Percentiles rank a stretch among this genome's conserved stretches.
These are phyloP conservation scores for Debaryomyces nepalensis DNA, from an alignment of 1,139 yeast genomes.

Conservation along the genomic window DNA sequence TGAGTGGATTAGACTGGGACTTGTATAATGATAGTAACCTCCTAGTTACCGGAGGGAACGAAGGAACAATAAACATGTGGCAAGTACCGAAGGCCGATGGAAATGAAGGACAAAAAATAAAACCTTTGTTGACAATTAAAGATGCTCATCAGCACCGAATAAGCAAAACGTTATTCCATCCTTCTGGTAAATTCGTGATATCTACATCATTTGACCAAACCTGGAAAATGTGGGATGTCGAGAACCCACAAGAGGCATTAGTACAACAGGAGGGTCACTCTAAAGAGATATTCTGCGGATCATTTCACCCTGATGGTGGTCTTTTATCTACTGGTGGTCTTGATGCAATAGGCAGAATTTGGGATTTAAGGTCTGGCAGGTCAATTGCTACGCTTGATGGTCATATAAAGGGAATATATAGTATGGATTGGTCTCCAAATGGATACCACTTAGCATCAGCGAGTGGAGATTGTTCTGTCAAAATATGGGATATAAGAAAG, in stretches of 20 bases:
- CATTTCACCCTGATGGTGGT: constrained; percentile 80
- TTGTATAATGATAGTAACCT: constrained; percentile 16
- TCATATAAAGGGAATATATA: constrained; percentile 74
- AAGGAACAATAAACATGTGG: constrained; percentile 61
- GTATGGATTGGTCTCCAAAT: constrained; percentile 75
- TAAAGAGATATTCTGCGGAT: constrained; percentile 66
- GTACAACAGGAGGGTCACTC: constrained; percentile 84
- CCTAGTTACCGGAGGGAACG: constrained; percentile 66
- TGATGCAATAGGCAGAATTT: constrained; percentile 73
- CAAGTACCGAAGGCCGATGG: constrained; percentile 19
- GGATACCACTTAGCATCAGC: constrained; percentile 82
- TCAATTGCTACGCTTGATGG: constrained; percentile 62
- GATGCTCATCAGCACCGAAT: constrained; percentile 60
- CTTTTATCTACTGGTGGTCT: constrained; percentile 77
- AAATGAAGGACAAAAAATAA: constrained; percentile 11
- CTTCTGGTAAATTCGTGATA: constrained; percentile 57
- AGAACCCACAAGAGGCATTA: constrained; percentile 33
- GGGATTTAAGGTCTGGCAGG: constrained; percentile 89
- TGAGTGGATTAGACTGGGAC: constrained; percentile 74
- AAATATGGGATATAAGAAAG: constrained; percentile 83
- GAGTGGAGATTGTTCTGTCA: constrained; percentile 79
- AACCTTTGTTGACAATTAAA: constrained; percentile 26
- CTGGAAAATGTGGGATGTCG: constrained; percentile 87
- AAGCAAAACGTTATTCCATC: constrained; percentile 69
- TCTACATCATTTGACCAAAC: constrained; percentile 85